A percentile compares a stretch with the other conserved stretches of the same genome.
Evolutionary conservation across 169 alveolate genomes (phyloP).

Genomic region (Plasmodium vivax): DNA sequence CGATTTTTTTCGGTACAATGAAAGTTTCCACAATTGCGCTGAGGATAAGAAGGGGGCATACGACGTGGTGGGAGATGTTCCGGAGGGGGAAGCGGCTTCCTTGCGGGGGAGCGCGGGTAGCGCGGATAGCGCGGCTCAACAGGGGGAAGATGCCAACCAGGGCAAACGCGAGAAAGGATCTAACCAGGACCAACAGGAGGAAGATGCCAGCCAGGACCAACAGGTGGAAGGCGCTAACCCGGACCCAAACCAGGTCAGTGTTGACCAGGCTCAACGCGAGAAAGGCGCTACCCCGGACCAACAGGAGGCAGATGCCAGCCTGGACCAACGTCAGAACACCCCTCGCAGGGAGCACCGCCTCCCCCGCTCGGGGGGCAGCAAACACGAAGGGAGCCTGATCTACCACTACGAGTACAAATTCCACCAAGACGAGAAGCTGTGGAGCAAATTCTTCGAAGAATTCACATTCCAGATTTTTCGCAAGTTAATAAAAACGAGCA

Average conservation of each 20-base stretch:
- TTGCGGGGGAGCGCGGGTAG: not conserved
- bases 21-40: constrained; percentile 34
- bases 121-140: not conserved
- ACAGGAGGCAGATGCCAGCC: not conserved
- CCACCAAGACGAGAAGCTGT: constrained; percentile 37
- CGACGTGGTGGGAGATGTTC: not conserved
- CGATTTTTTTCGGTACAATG: constrained; percentile 49
- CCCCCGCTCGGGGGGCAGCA: not conserved
- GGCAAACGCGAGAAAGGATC: not conserved
- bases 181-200: not conserved
- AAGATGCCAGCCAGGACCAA: not conserved
- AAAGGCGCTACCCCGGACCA: not conserved
- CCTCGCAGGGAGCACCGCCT: not conserved
- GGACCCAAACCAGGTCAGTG: not conserved
- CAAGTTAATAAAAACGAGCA: constrained; percentile 25
- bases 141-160: too few relatives aligned
- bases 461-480: constrained; percentile 37
- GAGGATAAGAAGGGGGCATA: constrained; percentile 3
- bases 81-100: not conserved
- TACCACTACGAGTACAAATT: constrained; percentile 72
- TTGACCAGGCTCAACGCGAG: not conserved
- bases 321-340: not conserved
- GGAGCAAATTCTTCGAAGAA: constrained; percentile 65
- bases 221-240: not conserved
- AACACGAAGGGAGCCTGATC: constrained; percentile 4